A percentile compares a stretch with the other conserved stretches of the same genome.
Evolutionary conservation across 495 filamentous ascomycete species (phyloP).

Genomic region (Aspergillus bertholletiae): DNA sequence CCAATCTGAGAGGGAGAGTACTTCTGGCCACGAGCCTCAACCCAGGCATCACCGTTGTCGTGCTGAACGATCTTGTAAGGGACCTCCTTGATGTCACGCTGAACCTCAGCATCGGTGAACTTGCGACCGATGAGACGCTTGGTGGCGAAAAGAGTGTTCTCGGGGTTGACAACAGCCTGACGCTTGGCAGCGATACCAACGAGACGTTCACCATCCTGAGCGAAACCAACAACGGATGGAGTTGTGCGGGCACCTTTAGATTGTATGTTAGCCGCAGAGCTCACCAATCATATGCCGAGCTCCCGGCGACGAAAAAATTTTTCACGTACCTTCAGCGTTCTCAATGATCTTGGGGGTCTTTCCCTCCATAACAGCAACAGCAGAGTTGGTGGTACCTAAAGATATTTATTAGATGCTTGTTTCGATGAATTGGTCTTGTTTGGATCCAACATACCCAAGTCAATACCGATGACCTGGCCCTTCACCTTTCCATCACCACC

Average conservation of each 20-base stretch:
- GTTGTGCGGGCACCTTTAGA: slow-evolving; percentile 84
- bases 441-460: slow-evolving; percentile 77
- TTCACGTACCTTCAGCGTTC: slow-evolving; percentile 81
- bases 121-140: slow-evolving; percentile 99
- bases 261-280: slow-evolving; percentile 14
- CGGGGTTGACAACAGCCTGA: slow-evolving; percentile 98
- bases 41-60: slow-evolving; percentile 97
- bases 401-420: slow-evolving; percentile 19
- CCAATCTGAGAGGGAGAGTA: slow-evolving; percentile 98
- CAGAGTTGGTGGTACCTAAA: slow-evolving; percentile 93
- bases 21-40: slow-evolving; percentile 90
- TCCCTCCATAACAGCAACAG: slow-evolving; percentile 96
- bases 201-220: slow-evolving; percentile 93
- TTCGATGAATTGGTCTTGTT: slow-evolving; percentile 4
- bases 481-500: slow-evolving; percentile 84
- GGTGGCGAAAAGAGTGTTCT: slow-evolving; percentile 98
- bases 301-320: slow-evolving; percentile 16
- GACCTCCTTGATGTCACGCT: slow-evolving; percentile 97
- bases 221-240: slow-evolving; percentile 94
- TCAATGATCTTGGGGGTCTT: slow-evolving; percentile 94
- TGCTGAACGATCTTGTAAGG: slow-evolving; percentile 99
- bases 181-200: slow-evolving; percentile 99
- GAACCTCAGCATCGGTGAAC: slow-evolving; percentile 92
- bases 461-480: slow-evolving; percentile 96
- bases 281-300: neutral